Evolutionary conservation across 352 stramenopile genomes (phyloP).

Genomic region (Lagenidium giganteum): DNA sequence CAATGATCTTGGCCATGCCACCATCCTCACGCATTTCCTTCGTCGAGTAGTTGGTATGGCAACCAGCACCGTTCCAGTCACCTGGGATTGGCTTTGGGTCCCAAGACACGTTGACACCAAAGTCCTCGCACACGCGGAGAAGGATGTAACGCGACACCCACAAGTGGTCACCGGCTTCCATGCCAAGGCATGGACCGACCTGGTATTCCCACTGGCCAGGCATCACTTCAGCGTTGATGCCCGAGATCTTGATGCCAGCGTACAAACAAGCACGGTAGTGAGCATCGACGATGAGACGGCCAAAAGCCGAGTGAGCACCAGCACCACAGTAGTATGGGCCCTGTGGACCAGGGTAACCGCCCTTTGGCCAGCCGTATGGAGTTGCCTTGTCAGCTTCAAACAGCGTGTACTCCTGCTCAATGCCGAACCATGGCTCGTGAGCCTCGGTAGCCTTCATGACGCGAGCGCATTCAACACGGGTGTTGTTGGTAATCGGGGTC

Average conservation of each 20-base stretch:
- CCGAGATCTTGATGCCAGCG: slow-evolving; percentile 93
- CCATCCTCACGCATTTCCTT: slow-evolving; percentile 94
- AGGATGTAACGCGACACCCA: slow-evolving; percentile 98
- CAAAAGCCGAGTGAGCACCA: slow-evolving; percentile 95
- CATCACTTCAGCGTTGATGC: slow-evolving; percentile 98
- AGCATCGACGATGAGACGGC: slow-evolving; percentile 92
- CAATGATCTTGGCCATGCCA: slow-evolving; percentile 92
- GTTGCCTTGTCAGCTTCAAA: slow-evolving; percentile 87
- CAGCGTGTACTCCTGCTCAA: slow-evolving; percentile 97
- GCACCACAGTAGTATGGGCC: slow-evolving; percentile 93
- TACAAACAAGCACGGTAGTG: slow-evolving; percentile 95
- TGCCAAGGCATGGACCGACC: slow-evolving; percentile 95
- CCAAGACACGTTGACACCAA: slow-evolving; percentile 95
- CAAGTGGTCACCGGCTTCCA: slow-evolving; percentile 95
- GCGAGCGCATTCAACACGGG: slow-evolving; percentile 64
- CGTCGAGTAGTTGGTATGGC: slow-evolving; percentile 97
- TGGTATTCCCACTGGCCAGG: slow-evolving; percentile 98
- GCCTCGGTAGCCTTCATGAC: slow-evolving; percentile 61
- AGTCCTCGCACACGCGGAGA: slow-evolving; percentile 95
- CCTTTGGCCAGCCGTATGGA: slow-evolving; percentile 90
- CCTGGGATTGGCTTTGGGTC: slow-evolving; percentile 98
- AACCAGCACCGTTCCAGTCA: slow-evolving; percentile 97
- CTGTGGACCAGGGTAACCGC: slow-evolving; percentile 85
- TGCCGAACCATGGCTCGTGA: slow-evolving; percentile 91
- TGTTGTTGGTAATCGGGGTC: slow-evolving; percentile 91